Conservation (phyloP, 208 protist genomes). For the Leishmania tropica region DNA sequence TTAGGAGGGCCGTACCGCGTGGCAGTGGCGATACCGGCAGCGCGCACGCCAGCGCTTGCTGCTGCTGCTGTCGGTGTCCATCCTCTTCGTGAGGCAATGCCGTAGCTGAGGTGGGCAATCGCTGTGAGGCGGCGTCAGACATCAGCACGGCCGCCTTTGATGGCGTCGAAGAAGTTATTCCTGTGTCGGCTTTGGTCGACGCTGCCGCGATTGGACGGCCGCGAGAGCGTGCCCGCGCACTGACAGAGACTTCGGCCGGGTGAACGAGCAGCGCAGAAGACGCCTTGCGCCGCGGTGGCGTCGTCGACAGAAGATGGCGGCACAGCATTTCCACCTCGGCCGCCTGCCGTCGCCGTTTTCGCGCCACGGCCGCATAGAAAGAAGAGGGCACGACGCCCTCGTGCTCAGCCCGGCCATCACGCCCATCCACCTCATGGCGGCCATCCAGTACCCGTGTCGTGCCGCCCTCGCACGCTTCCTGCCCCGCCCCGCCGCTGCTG, state of each 20-base stretch:
- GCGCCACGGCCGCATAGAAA: background rate
- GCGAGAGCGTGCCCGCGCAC: background rate
- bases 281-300: background rate
- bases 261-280: too few species aligned
- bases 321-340: conserved; percentile 20
- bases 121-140: background rate
- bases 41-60: background rate
- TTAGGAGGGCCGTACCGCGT: conserved; percentile 20
- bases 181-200: background rate
- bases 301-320: conserved; percentile 14
- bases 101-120: background rate
- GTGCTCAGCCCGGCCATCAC: background rate
- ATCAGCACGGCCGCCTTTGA: background rate
- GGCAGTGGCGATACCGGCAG: conserved; percentile 28
- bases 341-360: conserved; percentile 1
- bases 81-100: background rate
- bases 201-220: background rate
- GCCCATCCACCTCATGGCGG: background rate
- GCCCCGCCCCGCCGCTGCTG: background rate
- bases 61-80: background rate
- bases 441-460: background rate
- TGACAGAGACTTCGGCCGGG: background rate
- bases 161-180: background rate
- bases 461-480: background rate
- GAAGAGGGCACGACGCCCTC: too few species aligned